Evolutionary conservation across 129 eudicot species (phyloP), one percentile per base, ranked within the genome.

Genomic region (Saposhnikovia divaricata): DNA sequence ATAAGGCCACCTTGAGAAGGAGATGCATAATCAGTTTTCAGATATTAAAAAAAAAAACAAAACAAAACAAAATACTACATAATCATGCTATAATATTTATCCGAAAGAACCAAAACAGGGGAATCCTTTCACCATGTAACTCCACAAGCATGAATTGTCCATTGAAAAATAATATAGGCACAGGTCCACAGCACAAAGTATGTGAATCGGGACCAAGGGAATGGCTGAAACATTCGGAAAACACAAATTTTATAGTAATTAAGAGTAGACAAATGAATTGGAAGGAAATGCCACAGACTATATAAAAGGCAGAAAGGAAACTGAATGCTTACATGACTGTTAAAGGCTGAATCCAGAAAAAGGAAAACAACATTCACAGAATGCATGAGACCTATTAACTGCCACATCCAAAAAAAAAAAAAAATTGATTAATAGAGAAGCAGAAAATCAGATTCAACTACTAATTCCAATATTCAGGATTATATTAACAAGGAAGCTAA

Each of bases 1-100:
- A 85, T 89, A 93, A 40, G 98, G 98, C 98, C 97, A 93, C 96
- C 98, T 89, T 88, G 85, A 82, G 82, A 79, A 47, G 77, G 74
- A 74, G 44, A 74, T 72, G 27, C 42, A 59, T 19, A 57, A 37
- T 84, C 68, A 77, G 50, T 70, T 18, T 34, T 50, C 45, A 76
- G 31, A 69, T 4, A 11, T 11, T 50, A 9, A 25, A 55, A 28
- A 45, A 45, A 47, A 15, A 40, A n/a, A n/a, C n/a, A n/a, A n/a
- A n/a, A n/a, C n/a, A n/a, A n/a, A 43, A 70, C 3, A 28, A 69
- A 37, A 13, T 13, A 69, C 9, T 5, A 28, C 16, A 37, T 3
- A 28, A 70, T 66, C 8, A 66, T 13, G 73, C 5, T 27, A 31
- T 68, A 15, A 31, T 34, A 23, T 12, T 31, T 68, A 68, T 68